phyloP scores from a whole-genome alignment of 164 flowering plant species.

The Santalum album region DNA sequence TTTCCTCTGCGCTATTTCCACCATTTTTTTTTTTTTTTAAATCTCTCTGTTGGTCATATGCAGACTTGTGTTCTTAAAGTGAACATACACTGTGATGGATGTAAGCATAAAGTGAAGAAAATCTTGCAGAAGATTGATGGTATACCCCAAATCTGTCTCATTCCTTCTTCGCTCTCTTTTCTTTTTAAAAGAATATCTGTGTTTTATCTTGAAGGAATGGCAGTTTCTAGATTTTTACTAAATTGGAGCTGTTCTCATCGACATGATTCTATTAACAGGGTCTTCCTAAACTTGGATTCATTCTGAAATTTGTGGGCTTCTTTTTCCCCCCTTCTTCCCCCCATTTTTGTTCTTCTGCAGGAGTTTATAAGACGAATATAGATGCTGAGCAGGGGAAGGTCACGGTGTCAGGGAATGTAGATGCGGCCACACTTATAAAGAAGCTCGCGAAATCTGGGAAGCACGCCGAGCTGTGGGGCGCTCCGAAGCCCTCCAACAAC shows the following conservation, averaged over 20 bases:
- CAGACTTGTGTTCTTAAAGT: conserved; percentile 87
- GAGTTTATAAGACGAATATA: conserved; percentile 61
- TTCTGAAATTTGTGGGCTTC: neutral
- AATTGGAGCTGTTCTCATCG: too few species aligned
- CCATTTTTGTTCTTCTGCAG: conserved; percentile 20
- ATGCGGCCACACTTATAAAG: conserved; percentile 61
- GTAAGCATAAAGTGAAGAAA: conserved; percentile 84
- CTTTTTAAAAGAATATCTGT: neutral
- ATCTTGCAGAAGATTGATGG: conserved; percentile 80
- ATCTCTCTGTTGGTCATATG: conserved; percentile 19
- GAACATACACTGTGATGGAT: conserved; percentile 84
- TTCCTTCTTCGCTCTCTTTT: too few species aligned
- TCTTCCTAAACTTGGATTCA: neutral
- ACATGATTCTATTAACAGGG: neutral
- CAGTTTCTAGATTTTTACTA: neutral
- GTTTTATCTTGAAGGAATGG: too few species aligned
- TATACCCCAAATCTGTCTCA: conserved; percentile 10
- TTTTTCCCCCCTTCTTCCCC: neutral
- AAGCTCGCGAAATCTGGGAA: conserved; percentile 74
- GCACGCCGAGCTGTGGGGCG: conserved; percentile 83
- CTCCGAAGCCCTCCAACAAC: conserved; percentile 22
- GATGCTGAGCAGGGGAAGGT: conserved; percentile 90
- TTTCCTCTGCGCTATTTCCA: conserved; percentile 2
- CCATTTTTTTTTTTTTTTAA: neutral
- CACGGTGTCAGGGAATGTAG: conserved; percentile 82